These are phyloP conservation scores for Talaromyces wortmannii DNA, from an alignment of 495 filamentous ascomycete genomes.

Conservation along the genomic window DNA sequence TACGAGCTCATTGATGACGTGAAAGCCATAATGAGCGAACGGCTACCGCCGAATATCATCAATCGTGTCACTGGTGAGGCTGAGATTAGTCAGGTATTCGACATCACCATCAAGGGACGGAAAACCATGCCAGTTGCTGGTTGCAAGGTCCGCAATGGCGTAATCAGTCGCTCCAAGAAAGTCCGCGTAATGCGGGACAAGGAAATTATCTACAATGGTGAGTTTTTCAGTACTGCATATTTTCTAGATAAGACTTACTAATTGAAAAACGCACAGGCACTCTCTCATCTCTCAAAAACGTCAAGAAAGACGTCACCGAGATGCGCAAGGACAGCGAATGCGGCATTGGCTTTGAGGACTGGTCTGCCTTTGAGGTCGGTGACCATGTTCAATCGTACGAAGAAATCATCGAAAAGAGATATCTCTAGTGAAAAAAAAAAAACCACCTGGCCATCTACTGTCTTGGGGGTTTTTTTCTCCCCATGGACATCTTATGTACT, in stretches of 20 bases:
- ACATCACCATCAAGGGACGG: conserved; percentile 69
- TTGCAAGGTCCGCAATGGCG: conserved; percentile 79
- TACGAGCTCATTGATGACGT: conserved; percentile 86
- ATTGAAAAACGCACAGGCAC: conserved; percentile 42
- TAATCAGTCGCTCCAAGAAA: conserved; percentile 51
- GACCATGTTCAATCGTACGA: conserved; percentile 87
- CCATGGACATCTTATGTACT: too few relatives aligned
- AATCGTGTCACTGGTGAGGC: conserved; percentile 77
- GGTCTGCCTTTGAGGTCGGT: conserved; percentile 69
- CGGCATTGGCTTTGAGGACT: conserved; percentile 77
- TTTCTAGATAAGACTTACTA: not conserved
- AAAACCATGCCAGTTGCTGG: conserved; percentile 71
- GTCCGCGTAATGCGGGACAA: conserved; percentile 67
- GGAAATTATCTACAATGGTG: conserved; percentile 73
- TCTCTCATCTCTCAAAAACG: conserved; percentile 75
- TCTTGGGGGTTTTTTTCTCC: conserved; percentile 5
- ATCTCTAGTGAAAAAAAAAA: conserved; percentile 17
- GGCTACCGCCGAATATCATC: conserved; percentile 57
- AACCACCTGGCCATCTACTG: not conserved
- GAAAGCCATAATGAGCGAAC: conserved; percentile 56
- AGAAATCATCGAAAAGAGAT: conserved; percentile 64
- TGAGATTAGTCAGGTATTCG: conserved; percentile 75
- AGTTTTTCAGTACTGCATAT: conserved; percentile 18
- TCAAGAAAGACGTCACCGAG: conserved; percentile 83
- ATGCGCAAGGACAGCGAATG: conserved; percentile 91